Evolutionary conservation across 192 early-diverging fungal genomes (phyloP), one percentile per base, ranked within the genome.

Genomic region (Entomortierella parvispora): DNA sequence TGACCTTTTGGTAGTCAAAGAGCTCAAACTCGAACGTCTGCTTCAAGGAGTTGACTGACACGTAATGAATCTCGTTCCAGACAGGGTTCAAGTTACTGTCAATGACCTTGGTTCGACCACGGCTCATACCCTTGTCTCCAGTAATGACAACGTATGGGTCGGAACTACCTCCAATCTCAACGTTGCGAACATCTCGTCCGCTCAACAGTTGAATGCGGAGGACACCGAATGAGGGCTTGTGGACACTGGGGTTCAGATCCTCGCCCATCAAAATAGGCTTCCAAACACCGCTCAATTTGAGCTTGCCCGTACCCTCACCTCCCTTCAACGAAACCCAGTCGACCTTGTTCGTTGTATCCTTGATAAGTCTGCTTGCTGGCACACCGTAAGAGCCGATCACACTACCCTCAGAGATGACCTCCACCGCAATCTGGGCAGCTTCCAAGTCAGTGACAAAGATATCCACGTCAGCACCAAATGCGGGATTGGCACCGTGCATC

Each of bases 1-100:
- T 83, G 3, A 95, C 76, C 50, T 93, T 90, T 77, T 98, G 96
- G 82, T 81, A 97, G 70, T 99, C 97, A 81, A 90, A 93, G 37
- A 92, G 83, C 55, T 95, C 92, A 23, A 97, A 82, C 12, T 84
- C 81, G 40, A 99, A 68, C 23, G 82, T 66, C 64, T 99, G 93
- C 59, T 84, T 84, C 23, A 89, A 76, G 8, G 92, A 89, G 66
- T 92, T 94, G 54, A 92, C 85, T n/a, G 94, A 90, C 15, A 94
- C 85, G 66, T 94, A 96, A 34, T 93, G 87, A 26, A 88, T 89
- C 83, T 96, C 95, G 79, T 96, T 91, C 96, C 96, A 99, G 31
- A 89, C 87, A 1, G 97, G 97, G 56, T 95, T 89, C 58, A 97
- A 71, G 20, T 91, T 90, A 65, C 94, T 91, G 28, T 92, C 88